Base-by-base conservation (phyloP, 768 basidiomycete genomes). In the Suillus cothurnatus region DNA sequence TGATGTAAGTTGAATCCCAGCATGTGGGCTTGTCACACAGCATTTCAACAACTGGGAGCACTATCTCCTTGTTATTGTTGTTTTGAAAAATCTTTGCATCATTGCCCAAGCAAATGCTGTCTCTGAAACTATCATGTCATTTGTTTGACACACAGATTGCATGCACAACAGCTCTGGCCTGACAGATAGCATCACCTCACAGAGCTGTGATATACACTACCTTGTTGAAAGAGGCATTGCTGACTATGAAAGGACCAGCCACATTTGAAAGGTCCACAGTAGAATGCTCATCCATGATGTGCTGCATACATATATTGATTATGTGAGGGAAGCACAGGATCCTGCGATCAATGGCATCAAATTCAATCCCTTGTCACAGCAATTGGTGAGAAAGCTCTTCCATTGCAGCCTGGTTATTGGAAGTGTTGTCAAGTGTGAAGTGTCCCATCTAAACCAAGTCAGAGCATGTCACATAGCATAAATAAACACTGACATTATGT, bases 1-100 rank as follows among this genome's bases (percentile, higher is more conserved):
- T n/a, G n/a, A n/a, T n/a, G n/a, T n/a, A n/a, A n/a, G n/a, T n/a
- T n/a, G n/a, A n/a, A n/a, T n/a, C 80, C 81, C 80, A 81, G 0
- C 73, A 66, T 0, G 80, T 81, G 3, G 64, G 23, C 0, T 83
- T 76, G 64, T 84, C 77, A 1, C 75, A 70, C 14, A 66, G 31
- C 4, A 66, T 50, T 58, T 61, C 50, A 3, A 63, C 14, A 32
- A 49, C 11, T 2, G 62, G 67, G 12, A 68, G 47, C 47, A 23
- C 4, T 49, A 49, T 14, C 23, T 49, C 23, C 12, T 23, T 23
- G 26, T 14, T 2, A 3, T 23, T 23, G 47, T 23, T 12, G 6
- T 26, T 26, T 49, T 6, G 5, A 14, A 49, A 49, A 23, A 23
- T 23, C 47, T 49, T 26, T 12, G 11, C 23, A 4, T 49, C 47